Base-by-base conservation (phyloP, 1,284 basidiomycete genomes). In the Coriolopsis trogii region DNA sequence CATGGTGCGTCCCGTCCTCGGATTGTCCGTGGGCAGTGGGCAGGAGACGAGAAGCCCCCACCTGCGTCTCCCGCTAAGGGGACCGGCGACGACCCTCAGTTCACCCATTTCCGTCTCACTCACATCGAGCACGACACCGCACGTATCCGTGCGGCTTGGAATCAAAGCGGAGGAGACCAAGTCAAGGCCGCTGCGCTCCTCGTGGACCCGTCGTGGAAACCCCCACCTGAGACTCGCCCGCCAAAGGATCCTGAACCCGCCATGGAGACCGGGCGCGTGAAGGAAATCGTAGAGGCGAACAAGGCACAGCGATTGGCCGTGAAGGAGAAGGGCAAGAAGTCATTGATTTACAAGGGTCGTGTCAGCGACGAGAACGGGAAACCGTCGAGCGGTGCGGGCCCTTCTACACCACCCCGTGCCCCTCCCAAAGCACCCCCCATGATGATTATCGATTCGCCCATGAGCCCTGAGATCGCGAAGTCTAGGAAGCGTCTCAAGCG, bases 321-420 rank as follows among this genome's bases (percentile, higher is more conserved):
- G 49, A 84, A 76, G 63, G 85, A 89, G 68, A 84, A 86, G 67
- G 88, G 84, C 10, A 88, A 87, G 67, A 85, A 82, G 64, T 91
- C 88, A 10, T 76, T 82, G 65, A 91, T 91, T 49, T 91, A 91
- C 59, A 84, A 84, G 43, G 86, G 84, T 56, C 80, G 85, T 51
- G 70, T 71, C 41, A 67, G 83, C 31, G 79, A n/a, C n/a, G n/a
- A n/a, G n/a, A n/a, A 83, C 39, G 53, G 46, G 29, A 64, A 63
- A 51, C 51, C 53, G 12, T 30, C 41, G n/a, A 54, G 53, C 31
- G 40, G 45, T 30, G 47, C 58, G 21, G 40, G 60, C 34, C 50
- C 54, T 18, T 42, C 50, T 47, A 58, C 55, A 42, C 54, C 49
- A 6, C 52, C 57, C 36, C n/a, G n/a, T n/a, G n/a, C n/a, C n/a